Base-by-base conservation (phyloP, 352 stramenopile species). In the Thalassiosira hispida region DNA sequence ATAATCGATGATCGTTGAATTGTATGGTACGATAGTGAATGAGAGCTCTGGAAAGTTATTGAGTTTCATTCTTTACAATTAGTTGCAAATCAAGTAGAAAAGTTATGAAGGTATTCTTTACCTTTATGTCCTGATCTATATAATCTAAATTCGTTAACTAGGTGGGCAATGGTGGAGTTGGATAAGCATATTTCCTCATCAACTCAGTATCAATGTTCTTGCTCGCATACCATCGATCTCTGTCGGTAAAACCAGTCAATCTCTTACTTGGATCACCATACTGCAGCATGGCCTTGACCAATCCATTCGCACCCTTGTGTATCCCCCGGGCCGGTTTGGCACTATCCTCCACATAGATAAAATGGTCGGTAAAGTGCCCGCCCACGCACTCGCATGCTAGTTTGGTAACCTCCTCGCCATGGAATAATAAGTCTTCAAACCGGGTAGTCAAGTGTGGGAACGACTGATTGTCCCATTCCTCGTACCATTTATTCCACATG, bases 391-490 rank as follows among this genome's bases (percentile, higher is more conserved):
- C 66, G 69, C 82, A 91, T 1, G 85, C 76, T 33, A 44, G n/a
- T 70, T 57, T 72, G 31, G 83, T 84, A 1, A 91, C 83, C 46
- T 90, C 60, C 51, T 87, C 67, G 9, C 71, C 84, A 67, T 93
- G 83, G 70, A 92, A 92, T n/a, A 91, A 56, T 27, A 94, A 85
- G 70, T 94, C 90, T 73, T 94, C 90, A 53, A 88, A 92, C n/a
- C 90, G 73, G 14, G 91, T 85, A 31, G 88, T 90, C 16, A 93
- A 22, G 18, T 79, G 77, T 23, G 86, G 85, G 67, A 89, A 90
- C 23, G 79, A 74, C 20, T 84, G 66, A 3, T 81, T 62, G 22
- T 86, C 78, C 49, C 82, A 94, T 35, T 89, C 81, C 33, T 70
- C 35, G 69, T 95, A 93, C 79, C 81, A 95, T 67, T 80, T 78